A percentile compares a stretch with the other conserved stretches of the same genome.
Evolutionary conservation across 495 filamentous ascomycete species (phyloP).

Genomic region (Glonium stellatum): DNA sequence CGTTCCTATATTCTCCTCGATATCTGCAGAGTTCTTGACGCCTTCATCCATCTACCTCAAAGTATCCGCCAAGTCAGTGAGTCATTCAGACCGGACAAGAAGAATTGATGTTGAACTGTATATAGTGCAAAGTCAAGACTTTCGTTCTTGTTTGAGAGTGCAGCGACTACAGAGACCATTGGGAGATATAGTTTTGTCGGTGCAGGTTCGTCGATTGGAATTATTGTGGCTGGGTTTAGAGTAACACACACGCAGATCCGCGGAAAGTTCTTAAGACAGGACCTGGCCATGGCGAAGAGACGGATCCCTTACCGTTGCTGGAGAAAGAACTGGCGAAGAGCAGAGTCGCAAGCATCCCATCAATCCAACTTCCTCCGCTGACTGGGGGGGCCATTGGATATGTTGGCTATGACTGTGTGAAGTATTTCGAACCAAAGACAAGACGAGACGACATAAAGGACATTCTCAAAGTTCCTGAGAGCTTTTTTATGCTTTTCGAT

Average conservation of each 20-base stretch:
- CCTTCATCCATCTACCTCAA: conserved; percentile 89
- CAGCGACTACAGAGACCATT: conserved; percentile 81
- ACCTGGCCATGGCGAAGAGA: conserved; percentile 70
- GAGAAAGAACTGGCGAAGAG: conserved; percentile 70
- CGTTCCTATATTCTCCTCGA: conserved; percentile 75
- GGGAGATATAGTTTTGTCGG: conserved; percentile 94
- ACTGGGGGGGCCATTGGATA: conserved; percentile 93
- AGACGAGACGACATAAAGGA: conserved; percentile 73
- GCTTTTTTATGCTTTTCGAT: conserved; percentile 95
- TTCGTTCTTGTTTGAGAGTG: conserved; percentile 91
- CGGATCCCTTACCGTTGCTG: conserved; percentile 75
- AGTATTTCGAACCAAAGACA: conserved; percentile 95
- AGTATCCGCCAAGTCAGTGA: conserved; percentile 63
- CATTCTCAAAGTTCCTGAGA: conserved; percentile 79
- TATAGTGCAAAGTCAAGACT: conserved; percentile 50
- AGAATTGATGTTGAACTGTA: conserved; percentile 6
- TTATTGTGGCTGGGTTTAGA: background rate
- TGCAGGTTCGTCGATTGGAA: conserved; percentile 51
- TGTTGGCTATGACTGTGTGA: conserved; percentile 93
- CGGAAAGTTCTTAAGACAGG: conserved; percentile 82
- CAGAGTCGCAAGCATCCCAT: conserved; percentile 72
- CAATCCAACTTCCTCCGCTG: conserved; percentile 70
- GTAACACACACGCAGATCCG: conserved; percentile 49
- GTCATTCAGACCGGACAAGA: background rate
- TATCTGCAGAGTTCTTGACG: conserved; percentile 85